Evolutionary conservation across 495 filamentous ascomycete genomes (phyloP).

Genomic region (Friedmanniomyces simplex): DNA sequence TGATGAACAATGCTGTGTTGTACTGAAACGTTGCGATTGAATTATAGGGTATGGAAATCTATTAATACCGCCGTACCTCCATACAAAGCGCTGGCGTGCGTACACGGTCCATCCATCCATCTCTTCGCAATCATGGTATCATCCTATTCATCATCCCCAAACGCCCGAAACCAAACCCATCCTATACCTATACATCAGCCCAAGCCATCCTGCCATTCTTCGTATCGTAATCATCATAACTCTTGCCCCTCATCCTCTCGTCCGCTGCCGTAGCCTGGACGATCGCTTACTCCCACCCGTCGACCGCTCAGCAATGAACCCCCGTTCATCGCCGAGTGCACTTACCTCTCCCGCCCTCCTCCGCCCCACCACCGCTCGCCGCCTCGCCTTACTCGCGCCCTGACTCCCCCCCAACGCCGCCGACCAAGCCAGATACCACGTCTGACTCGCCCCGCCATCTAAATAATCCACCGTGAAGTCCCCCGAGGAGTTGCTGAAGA

Average conservation of each 20-base stretch:
- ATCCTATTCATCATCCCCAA: not conserved
- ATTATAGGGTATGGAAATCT: too few species aligned
- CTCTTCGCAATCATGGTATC: not conserved
- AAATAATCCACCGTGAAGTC: constrained; percentile 63
- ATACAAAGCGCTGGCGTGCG: too few species aligned
- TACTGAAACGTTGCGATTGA: too few species aligned
- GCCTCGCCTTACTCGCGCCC: not conserved
- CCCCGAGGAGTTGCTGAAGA: constrained; percentile 47
- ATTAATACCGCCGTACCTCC: too few species aligned
- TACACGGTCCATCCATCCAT: too few species aligned
- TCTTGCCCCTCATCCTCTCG: not conserved
- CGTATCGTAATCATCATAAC: not conserved
- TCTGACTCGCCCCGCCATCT: constrained; percentile 76
- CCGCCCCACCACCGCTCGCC: not conserved
- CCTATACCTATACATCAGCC: not conserved
- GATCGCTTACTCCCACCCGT: not conserved
- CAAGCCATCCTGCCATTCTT: not conserved
- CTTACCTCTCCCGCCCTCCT: not conserved
- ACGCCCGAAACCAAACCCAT: not conserved
- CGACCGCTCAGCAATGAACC: not conserved
- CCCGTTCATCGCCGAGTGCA: not conserved
- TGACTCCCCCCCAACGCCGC: constrained; percentile 42
- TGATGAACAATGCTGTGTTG: too few species aligned
- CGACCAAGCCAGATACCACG: constrained; percentile 80
- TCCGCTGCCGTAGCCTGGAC: constrained; percentile 14